phyloP scores from a whole-genome alignment of 768 basidiomycete species.

The Rubroboletus pulcherrimus region DNA sequence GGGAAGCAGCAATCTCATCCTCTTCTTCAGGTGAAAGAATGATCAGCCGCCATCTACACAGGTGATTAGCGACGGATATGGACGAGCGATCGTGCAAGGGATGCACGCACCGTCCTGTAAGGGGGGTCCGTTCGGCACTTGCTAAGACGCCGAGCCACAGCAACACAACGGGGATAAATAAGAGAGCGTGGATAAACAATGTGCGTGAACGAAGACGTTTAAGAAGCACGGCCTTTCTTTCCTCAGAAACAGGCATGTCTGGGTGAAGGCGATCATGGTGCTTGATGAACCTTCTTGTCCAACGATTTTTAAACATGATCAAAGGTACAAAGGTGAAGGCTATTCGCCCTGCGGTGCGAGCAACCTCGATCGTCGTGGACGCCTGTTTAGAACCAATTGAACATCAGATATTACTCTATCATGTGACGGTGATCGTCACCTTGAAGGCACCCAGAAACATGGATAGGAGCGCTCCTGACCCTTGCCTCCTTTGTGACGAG shows the following conservation, averaged over 20 bases:
- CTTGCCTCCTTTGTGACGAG: constrained; percentile 34
- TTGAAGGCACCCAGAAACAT: constrained; percentile 64
- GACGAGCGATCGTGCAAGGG: not conserved
- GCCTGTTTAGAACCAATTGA: constrained; percentile 41
- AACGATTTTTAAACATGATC: constrained; percentile 56
- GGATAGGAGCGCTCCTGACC: constrained; percentile 36
- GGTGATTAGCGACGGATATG: constrained; percentile 2
- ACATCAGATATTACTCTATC: not conserved
- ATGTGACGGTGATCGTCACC: constrained; percentile 30
- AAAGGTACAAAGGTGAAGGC: constrained; percentile 74
- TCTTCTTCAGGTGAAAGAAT: constrained; percentile 91
- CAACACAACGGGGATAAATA: constrained; percentile 57
- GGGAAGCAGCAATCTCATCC: constrained; percentile 77
- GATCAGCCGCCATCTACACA: constrained; percentile 75
- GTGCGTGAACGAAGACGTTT: constrained; percentile 49
- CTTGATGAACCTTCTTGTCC: constrained; percentile 47
- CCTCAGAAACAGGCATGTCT: constrained; percentile 49
- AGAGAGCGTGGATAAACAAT: constrained; percentile 47
- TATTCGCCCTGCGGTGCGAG: constrained; percentile 65
- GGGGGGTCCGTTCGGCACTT: constrained; percentile 71
- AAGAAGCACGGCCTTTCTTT: constrained; percentile 46
- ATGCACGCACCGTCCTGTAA: constrained; percentile 73
- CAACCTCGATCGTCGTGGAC: constrained; percentile 68
- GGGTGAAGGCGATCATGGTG: constrained; percentile 35
- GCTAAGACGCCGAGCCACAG: constrained; percentile 70